Conservation (phyloP, 164 flowering plant genomes). For the Nelumbo lutea region DNA sequence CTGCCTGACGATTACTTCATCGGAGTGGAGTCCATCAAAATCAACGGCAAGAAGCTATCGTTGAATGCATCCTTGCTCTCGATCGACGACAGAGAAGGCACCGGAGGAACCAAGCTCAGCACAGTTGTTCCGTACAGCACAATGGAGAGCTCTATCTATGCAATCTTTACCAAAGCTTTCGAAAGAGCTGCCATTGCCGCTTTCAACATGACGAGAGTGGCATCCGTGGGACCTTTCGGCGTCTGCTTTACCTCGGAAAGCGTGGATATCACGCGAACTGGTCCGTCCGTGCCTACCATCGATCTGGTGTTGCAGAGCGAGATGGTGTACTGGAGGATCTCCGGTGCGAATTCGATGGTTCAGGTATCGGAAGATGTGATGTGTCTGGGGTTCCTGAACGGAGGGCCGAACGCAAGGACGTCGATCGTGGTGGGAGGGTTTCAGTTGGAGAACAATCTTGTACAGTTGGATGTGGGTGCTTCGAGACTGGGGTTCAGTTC, state of each 20-base stretch:
- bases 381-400: slow-evolving; percentile 56
- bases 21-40: slow-evolving; percentile 25
- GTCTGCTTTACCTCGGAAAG: slow-evolving; percentile 25
- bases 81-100: slow-evolving; percentile 15
- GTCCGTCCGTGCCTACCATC: slow-evolving; percentile 35
- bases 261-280: slow-evolving; percentile 18
- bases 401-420: slow-evolving; percentile 25
- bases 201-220: slow-evolving; percentile 24
- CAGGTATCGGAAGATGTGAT: slow-evolving; percentile 29
- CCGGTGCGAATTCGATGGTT: slow-evolving; percentile 52
- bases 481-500: slow-evolving; percentile 46
- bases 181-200: background rate
- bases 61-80: slow-evolving; percentile 21
- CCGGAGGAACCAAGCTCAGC: slow-evolving; percentile 47
- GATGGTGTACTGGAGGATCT: slow-evolving; percentile 40
- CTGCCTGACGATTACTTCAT: slow-evolving; percentile 34
- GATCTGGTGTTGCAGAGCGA: slow-evolving; percentile 40
- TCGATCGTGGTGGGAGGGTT: slow-evolving; percentile 51
- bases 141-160: slow-evolving; percentile 38
- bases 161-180: slow-evolving; percentile 25
- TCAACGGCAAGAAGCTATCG: slow-evolving; percentile 11
- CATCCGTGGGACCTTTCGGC: slow-evolving; percentile 28
- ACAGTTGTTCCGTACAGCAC: slow-evolving; percentile 43
- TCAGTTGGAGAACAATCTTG: slow-evolving; percentile 51
- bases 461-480: slow-evolving; percentile 48